Percentiles rank a stretch among this genome's conserved stretches.
Conservation (phyloP, 2,329 filamentous ascomycete species). For the Lecanicillium sp. region DNA sequence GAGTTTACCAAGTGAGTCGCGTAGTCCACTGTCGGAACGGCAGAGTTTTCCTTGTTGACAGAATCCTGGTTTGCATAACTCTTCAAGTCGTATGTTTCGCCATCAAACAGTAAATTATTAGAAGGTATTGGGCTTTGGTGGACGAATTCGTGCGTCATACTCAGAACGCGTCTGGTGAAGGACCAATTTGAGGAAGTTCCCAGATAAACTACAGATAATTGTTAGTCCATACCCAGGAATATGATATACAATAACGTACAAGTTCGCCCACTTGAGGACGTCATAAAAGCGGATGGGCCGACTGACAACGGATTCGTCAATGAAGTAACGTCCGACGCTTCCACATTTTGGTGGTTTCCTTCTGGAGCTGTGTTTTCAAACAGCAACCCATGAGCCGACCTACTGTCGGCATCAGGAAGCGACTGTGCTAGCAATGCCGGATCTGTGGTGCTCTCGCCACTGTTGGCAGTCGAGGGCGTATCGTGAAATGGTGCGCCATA, state of each 20-base stretch:
- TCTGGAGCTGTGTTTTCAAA: too few relatives aligned
- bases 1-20: constrained; percentile 34
- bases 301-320: constrained; percentile 35
- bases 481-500: too few relatives aligned
- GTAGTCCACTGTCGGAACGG: constrained; percentile 42
- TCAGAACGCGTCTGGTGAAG: constrained; percentile 41
- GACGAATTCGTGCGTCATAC: constrained; percentile 38
- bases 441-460: too few relatives aligned
- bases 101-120: constrained; percentile 40
- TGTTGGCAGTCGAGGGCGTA: too few relatives aligned
- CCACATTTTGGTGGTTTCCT: too few relatives aligned
- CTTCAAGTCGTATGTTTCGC: constrained; percentile 40
- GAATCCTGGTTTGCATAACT: constrained; percentile 37
- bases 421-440: too few relatives aligned
- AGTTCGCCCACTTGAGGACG: constrained; percentile 29
- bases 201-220: constrained; percentile 34
- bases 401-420: too few relatives aligned
- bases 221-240: too few relatives aligned
- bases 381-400: too few relatives aligned
- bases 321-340: constrained; percentile 15
- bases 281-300: constrained; percentile 32
- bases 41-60: constrained; percentile 15
- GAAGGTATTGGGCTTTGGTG: constrained; percentile 33
- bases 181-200: constrained; percentile 51
- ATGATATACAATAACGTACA: too few relatives aligned